Evolutionary conservation across 805 yeast species (phyloP), one percentile per base, ranked within the genome.

Genomic region (Clavispora vitiphila): DNA sequence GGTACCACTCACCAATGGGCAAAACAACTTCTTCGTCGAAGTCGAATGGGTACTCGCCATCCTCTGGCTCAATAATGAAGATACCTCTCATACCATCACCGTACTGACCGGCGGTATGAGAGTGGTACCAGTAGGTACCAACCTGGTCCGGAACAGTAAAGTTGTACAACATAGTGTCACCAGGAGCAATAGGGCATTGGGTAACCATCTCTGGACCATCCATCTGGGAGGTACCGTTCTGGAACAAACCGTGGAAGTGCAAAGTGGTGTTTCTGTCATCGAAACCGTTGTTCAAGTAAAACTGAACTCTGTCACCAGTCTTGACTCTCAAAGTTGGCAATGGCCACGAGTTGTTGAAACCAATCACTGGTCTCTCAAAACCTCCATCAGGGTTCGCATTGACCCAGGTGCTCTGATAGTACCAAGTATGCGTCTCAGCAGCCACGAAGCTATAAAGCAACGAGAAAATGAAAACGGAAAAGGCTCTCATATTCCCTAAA

Each of bases 61-160:
- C 34, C 14, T 42, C 34, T 24, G 37, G 26, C 51, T 81, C 86
- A 54, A 93, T 82, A 50, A 93, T 74, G 50, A 91, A 77, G 16
- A 78, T 69, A 56, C 83, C 93, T 68, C 89, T 76, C 80, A 85
- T 76, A 60, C 99, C 99, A 60, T 93, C 98, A 63, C 93, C 90
- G 56, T 89, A 89, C 65, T 90, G 95, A 53, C 90, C 91, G 18
- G 74, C 65, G 26, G 90, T 80, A 68, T 93, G 99, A 23, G 98
- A 87, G 65, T 93, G 99, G 73, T 91, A 93, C 99, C 99, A 93
- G 74, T 73, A 93, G 15, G 96, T 77, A 56, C 99, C 99, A 43
- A 73, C 79, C 66, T 93, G 96, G 47, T 77, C 72, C 38, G 77
- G 77, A 46, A 89, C 87, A 21, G 96, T 84, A 65, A 93, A 93